These are phyloP conservation scores for Sporothrix sp. DNA, from an alignment of 2,329 filamentous ascomycete species.

Conservation along the genomic window DNA sequence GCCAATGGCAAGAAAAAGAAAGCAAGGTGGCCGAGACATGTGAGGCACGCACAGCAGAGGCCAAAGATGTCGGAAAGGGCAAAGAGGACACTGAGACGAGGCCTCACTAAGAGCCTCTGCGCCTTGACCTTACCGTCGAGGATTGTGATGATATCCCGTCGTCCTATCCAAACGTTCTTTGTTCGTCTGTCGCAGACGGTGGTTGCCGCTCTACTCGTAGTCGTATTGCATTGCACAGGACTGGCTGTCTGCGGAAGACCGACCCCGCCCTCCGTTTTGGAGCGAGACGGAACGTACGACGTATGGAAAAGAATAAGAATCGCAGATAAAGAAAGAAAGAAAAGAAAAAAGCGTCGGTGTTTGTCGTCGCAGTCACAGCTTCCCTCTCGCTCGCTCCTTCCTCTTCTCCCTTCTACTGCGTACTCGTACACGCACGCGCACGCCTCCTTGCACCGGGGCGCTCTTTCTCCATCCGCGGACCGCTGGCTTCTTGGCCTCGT, in stretches of 20 bases:
- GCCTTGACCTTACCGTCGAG: no score
- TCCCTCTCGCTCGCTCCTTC: not conserved
- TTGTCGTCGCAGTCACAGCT: not conserved
- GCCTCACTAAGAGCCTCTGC: no score
- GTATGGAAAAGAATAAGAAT: not conserved
- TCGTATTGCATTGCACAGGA: no score
- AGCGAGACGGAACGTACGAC: not conserved
- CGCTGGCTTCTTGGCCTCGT: not conserved
- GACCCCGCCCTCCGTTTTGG: slow-evolving; percentile 5
- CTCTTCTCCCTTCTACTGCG: not conserved
- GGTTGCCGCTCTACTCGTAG: no score
- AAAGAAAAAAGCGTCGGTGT: not conserved
- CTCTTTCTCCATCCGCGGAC: not conserved
- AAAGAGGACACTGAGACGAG: not conserved
- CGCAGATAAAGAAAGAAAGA: no score
- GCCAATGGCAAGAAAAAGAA: no score
- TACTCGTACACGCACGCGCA: not conserved
- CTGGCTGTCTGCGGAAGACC: not conserved
- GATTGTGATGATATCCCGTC: no score
- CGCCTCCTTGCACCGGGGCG: slow-evolving; percentile 6
- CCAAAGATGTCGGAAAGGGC: no score
- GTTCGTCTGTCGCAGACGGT: no score
- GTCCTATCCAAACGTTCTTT: no score
- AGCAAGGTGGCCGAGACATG: no score
- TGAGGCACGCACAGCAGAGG: no score